Conservation (phyloP, 2,329 filamentous ascomycete species). For the Neonectria ditissima region DNA sequence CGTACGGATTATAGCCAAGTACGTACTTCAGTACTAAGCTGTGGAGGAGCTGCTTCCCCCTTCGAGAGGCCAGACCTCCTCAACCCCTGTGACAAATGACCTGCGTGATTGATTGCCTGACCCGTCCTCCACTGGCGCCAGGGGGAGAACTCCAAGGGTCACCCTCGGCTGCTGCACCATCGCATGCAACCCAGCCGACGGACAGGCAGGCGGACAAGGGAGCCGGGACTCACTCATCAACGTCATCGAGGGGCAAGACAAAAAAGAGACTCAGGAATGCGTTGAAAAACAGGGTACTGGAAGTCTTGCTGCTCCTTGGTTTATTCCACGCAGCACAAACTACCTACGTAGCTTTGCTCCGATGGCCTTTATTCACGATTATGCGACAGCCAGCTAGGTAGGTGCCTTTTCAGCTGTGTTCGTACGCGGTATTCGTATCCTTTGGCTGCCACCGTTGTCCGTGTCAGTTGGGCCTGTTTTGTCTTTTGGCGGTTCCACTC, state of each 20-base stretch:
- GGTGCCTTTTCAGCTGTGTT: neutral
- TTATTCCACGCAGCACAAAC: constrained; percentile 29
- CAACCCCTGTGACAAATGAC: constrained; percentile 14
- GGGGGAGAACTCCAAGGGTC: constrained; percentile 23
- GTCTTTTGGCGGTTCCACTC: constrained; percentile 24
- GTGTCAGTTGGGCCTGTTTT: constrained; percentile 24
- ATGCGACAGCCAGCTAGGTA: neutral
- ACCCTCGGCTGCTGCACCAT: constrained; percentile 24
- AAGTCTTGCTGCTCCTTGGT: constrained; percentile 13
- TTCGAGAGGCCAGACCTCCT: constrained; percentile 14
- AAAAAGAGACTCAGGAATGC: constrained; percentile 1
- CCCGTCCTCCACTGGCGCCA: constrained; percentile 15
- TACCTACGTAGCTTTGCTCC: neutral
- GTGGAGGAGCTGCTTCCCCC: constrained; percentile 16
- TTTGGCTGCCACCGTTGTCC: constrained; percentile 8
- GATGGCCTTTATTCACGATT: neutral
- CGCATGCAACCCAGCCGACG: constrained; percentile 13
- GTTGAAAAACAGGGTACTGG: neutral
- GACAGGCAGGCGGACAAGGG: constrained; percentile 14
- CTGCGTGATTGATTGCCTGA: constrained; percentile 28
- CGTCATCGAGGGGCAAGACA: constrained; percentile 44
- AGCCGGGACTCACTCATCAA: constrained; percentile 19
- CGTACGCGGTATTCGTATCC: neutral
- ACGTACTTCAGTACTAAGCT: neutral
- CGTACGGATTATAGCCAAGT: constrained; percentile 2